Evolutionary conservation across 306 rosid genomes (phyloP).

Genomic region (Cyamopsis tetragonoloba): DNA sequence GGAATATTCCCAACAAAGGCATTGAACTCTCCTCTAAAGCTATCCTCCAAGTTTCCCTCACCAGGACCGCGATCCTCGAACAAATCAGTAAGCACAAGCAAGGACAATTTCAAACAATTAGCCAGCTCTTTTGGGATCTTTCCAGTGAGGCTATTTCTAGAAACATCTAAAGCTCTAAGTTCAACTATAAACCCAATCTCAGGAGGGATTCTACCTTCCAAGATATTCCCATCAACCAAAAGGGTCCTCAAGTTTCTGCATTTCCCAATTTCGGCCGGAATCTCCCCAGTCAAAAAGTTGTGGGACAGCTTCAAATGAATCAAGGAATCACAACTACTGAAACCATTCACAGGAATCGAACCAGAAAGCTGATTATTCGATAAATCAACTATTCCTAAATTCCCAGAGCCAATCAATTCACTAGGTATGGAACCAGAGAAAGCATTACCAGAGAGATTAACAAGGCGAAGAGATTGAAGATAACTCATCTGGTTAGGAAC

Average conservation of each 20-base stretch:
- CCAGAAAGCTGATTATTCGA: slow-evolving; percentile 54
- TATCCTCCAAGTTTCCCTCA: slow-evolving; percentile 30
- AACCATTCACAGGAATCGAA: slow-evolving; percentile 23
- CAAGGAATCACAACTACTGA: slow-evolving; percentile 32
- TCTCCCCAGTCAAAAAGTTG: slow-evolving; percentile 46
- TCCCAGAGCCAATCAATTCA: slow-evolving; percentile 36
- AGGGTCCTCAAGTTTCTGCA: slow-evolving; percentile 49
- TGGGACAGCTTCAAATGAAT: slow-evolving; percentile 48
- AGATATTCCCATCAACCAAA: slow-evolving; percentile 58
- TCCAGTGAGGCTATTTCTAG: slow-evolving; percentile 57
- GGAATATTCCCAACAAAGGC: slow-evolving; percentile 62
- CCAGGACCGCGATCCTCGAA: slow-evolving; percentile 1
- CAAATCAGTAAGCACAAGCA: slow-evolving; percentile 50
- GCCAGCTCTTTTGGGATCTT: slow-evolving; percentile 46
- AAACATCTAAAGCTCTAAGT: slow-evolving; percentile 61
- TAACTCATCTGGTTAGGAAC: slow-evolving; percentile 39
- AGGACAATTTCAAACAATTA: slow-evolving; percentile 47
- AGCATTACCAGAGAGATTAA: slow-evolving; percentile 54
- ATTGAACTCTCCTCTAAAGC: slow-evolving; percentile 57
- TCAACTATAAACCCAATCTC: slow-evolving; percentile 45
- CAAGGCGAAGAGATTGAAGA: slow-evolving; percentile 39
- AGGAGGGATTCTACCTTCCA: slow-evolving; percentile 53
- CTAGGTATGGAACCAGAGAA: slow-evolving; percentile 43
- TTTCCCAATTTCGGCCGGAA: slow-evolving; percentile 51
- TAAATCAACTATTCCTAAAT: slow-evolving; percentile 42